phyloP scores from a whole-genome alignment of 805 yeast genomes.

The Yarrowia sp. region DNA sequence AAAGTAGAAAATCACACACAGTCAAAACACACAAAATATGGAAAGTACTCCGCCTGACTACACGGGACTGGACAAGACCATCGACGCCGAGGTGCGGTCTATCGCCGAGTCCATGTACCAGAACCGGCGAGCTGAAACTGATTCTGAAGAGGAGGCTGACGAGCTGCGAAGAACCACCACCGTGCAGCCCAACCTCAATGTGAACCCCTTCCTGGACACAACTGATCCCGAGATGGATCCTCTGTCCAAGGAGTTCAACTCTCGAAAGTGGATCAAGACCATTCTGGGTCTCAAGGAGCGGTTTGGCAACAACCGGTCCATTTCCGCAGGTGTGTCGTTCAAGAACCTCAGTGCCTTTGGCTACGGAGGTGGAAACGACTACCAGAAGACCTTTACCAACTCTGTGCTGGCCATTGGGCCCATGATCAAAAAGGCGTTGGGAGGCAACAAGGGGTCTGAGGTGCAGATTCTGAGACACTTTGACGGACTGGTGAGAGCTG shows the following conservation, averaged over 20 bases:
- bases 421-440: conserved; percentile 31
- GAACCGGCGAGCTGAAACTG: background rate
- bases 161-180: conserved; percentile 1
- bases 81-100: conserved; percentile 9
- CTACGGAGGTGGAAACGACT: conserved; percentile 57
- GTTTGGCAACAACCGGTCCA: conserved; percentile 35
- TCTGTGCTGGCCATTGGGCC: conserved; percentile 43
- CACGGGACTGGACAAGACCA: background rate
- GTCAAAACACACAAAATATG: no score
- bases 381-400: conserved; percentile 57
- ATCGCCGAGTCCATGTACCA: background rate
- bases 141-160: background rate
- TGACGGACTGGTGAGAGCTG: conserved; percentile 59
- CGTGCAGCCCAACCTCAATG: background rate
- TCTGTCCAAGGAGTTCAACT: conserved; percentile 49
- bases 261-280: conserved; percentile 63
- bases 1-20: no score
- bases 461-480: conserved; percentile 48
- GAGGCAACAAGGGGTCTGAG: conserved; percentile 36
- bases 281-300: conserved; percentile 42
- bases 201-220: conserved; percentile 33
- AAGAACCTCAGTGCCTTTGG: conserved; percentile 59
- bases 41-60: background rate
- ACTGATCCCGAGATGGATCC: conserved; percentile 57
- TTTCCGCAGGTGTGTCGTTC: conserved; percentile 58